Evolutionary conservation across 2,329 filamentous ascomycete genomes (phyloP).

Genomic region (Sarocladium oryzae): DNA sequence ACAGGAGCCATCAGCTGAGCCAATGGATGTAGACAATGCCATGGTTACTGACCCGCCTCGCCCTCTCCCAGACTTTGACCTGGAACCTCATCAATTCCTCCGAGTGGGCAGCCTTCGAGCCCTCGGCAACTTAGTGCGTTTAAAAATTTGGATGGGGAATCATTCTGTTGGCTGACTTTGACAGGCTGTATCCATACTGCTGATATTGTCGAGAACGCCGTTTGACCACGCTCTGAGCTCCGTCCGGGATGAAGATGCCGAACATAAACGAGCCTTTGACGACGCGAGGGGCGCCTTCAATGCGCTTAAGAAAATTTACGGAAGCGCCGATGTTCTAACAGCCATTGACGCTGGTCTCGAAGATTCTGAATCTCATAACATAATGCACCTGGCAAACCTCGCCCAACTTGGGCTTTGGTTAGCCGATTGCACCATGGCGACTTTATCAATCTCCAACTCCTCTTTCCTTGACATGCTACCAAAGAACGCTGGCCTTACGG

Average conservation of each 20-base stretch:
- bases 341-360: slow-evolving; percentile 27
- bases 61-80: slow-evolving; percentile 24
- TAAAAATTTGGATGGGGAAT: slow-evolving; percentile 8
- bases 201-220: slow-evolving; percentile 30
- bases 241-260: slow-evolving; percentile 26
- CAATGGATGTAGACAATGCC: slow-evolving; percentile 28
- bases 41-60: slow-evolving; percentile 22
- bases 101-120: slow-evolving; percentile 30
- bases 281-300: slow-evolving; percentile 26
- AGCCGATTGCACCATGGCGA: neutral
- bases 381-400: slow-evolving; percentile 42
- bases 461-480: slow-evolving; percentile 14
- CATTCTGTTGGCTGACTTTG: slow-evolving; percentile 12
- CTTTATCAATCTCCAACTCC: neutral
- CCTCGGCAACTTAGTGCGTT: slow-evolving; percentile 35
- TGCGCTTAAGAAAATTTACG: slow-evolving; percentile 27
- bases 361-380: slow-evolving; percentile 24
- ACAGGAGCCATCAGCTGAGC: slow-evolving; percentile 15
- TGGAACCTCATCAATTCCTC: slow-evolving; percentile 31
- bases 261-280: slow-evolving; percentile 25
- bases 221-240: slow-evolving; percentile 29
- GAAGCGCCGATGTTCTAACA: slow-evolving; percentile 24
- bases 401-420: slow-evolving; percentile 38
- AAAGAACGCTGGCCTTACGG: slow-evolving; percentile 11
- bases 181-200: slow-evolving; percentile 32